A percentile compares a stretch with the other conserved stretches of the same genome.
These are phyloP conservation scores for Arxiozyma slooffiae DNA, from an alignment of 1,139 yeast species.

Conservation along the genomic window DNA sequence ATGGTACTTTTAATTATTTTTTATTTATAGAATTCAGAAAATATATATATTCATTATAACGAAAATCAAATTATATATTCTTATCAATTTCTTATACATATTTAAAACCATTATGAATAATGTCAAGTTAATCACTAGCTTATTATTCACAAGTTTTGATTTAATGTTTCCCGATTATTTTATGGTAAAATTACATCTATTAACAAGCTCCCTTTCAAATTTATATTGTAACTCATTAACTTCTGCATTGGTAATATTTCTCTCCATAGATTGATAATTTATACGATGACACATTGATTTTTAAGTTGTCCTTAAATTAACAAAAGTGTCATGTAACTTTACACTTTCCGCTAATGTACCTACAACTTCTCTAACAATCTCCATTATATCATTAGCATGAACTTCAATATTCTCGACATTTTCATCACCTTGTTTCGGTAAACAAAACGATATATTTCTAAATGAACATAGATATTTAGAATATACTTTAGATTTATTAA, in stretches of 20 bases:
- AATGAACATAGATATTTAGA: conserved; percentile 82
- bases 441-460: conserved; percentile 90
- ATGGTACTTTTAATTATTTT: not conserved
- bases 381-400: conserved; percentile 91
- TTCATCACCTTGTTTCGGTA: conserved; percentile 35
- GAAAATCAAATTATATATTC: not conserved
- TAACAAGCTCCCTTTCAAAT: conserved; percentile 48
- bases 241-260: conserved; percentile 75
- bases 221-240: conserved; percentile 58
- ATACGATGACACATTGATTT: conserved; percentile 81
- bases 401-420: conserved; percentile 32
- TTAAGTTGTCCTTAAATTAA: conserved; percentile 71
- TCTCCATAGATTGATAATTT: conserved; percentile 91
- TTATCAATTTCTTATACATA: not conserved
- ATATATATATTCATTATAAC: not conserved
- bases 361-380: conserved; percentile 71
- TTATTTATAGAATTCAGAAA: not conserved
- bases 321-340: conserved; percentile 65
- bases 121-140: not conserved
- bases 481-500: conserved; percentile 73
- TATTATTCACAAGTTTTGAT: conserved; percentile 1
- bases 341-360: conserved; percentile 89
- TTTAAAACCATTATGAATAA: not conserved
- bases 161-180: conserved; percentile 33
- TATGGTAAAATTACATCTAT: conserved; percentile 49